phyloP scores from a whole-genome alignment of 306 rosid species.

The Astragalus membranaceus region DNA sequence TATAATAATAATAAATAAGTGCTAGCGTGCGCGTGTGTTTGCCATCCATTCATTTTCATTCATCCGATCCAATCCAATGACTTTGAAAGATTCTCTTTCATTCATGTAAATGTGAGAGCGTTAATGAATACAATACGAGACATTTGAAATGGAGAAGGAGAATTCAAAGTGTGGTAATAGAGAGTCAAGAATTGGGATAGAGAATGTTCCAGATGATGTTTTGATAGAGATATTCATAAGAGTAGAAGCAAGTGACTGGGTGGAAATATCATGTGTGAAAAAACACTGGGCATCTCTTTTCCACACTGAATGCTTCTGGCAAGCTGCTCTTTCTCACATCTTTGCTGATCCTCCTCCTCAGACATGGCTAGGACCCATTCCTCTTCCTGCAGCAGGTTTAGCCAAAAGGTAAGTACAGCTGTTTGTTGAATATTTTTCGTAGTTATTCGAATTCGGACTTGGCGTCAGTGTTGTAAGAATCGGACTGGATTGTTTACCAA shows the following conservation, averaged over 20 bases:
- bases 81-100: not conserved
- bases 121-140: not conserved
- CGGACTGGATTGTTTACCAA: too few relatives aligned
- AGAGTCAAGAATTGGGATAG: not conserved
- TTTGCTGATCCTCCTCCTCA: constrained; percentile 46
- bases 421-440: too few relatives aligned
- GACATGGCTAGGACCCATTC: constrained; percentile 72
- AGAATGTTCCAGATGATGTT: constrained; percentile 61
- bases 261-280: constrained; percentile 42
- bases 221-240: constrained; percentile 58
- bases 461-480: too few relatives aligned
- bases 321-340: constrained; percentile 45
- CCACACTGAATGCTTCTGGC: constrained; percentile 56
- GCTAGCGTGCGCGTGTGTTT: too few relatives aligned
- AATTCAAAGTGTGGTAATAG: not conserved
- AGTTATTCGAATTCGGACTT: too few relatives aligned
- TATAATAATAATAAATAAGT: too few relatives aligned
- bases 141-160: not conserved
- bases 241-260: constrained; percentile 50
- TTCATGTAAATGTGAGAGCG: not conserved
- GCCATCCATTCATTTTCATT: not conserved
- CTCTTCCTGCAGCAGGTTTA: constrained; percentile 19
- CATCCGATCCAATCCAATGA: not conserved
- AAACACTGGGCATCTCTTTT: constrained; percentile 66
- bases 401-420: constrained; percentile 51